Conservation (phyloP, 176 grass and related monocot species). For the Carex myosuroides region DNA sequence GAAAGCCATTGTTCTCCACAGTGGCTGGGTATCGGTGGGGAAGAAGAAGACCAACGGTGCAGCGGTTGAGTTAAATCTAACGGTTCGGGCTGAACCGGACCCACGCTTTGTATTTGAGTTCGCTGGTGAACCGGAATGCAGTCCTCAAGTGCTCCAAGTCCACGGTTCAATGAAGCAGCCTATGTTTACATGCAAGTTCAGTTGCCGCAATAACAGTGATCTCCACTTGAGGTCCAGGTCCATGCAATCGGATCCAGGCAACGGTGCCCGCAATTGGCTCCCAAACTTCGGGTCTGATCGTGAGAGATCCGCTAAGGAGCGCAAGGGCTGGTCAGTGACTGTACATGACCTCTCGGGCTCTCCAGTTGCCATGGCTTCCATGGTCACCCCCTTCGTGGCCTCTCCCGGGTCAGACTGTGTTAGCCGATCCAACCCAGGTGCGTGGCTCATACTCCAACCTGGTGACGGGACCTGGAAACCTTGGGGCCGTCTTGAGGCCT, state of each 20-base stretch:
- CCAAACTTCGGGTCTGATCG: slow-evolving; percentile 39
- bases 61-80: slow-evolving; percentile 46
- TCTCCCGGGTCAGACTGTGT: slow-evolving; percentile 73
- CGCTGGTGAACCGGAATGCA: slow-evolving; percentile 82
- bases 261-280: slow-evolving; percentile 28
- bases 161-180: slow-evolving; percentile 60
- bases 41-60: slow-evolving; percentile 32
- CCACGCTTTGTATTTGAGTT: slow-evolving; percentile 88
- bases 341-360: slow-evolving; percentile 94
- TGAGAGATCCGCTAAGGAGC: slow-evolving; percentile 48
- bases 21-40: slow-evolving; percentile 63
- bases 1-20: slow-evolving; percentile 43
- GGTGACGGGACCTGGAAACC: slow-evolving; percentile 90
- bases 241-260: slow-evolving; percentile 16
- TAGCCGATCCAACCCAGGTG: slow-evolving; percentile 78
- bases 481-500: slow-evolving; percentile 86
- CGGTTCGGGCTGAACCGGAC: slow-evolving; percentile 65
- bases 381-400: slow-evolving; percentile 93
- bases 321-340: slow-evolving; percentile 99
- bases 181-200: slow-evolving; percentile 95
- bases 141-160: slow-evolving; percentile 74
- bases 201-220: slow-evolving; percentile 72
- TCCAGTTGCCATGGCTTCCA: slow-evolving; percentile 82
- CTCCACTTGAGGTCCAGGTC: slow-evolving; percentile 44
- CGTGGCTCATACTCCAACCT: slow-evolving; percentile 89